These are phyloP conservation scores for Neurospora sp. DNA, from an alignment of 495 filamentous ascomycete species.

Conservation along the genomic window DNA sequence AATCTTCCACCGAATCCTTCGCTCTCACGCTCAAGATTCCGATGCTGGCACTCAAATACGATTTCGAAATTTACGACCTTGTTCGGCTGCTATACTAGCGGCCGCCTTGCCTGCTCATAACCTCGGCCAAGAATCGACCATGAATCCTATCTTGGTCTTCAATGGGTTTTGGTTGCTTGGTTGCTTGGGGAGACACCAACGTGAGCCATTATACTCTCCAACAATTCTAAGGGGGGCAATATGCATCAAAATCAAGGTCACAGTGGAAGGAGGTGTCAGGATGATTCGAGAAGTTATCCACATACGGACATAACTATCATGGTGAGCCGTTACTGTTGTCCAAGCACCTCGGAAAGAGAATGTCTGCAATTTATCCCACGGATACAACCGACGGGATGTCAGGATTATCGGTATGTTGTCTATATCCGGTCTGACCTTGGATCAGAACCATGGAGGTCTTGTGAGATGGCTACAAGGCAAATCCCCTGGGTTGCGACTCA, in stretches of 20 bases:
- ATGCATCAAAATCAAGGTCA: neutral
- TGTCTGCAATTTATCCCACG: neutral
- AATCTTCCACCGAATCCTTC: neutral
- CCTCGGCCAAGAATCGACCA: neutral
- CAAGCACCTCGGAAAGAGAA: too few species aligned
- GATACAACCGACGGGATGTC: neutral
- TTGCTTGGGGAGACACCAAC: neutral
- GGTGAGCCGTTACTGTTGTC: neutral
- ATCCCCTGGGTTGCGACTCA: neutral
- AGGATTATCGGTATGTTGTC: neutral
- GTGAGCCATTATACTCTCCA: neutral
- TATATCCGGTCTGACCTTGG: neutral
- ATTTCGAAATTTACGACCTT: neutral
- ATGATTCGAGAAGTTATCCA: neutral
- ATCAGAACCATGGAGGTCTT: neutral
- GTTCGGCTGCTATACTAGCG: neutral
- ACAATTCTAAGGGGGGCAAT: neutral
- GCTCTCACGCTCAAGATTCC: neutral
- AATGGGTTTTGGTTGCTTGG: neutral
- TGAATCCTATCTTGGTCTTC: neutral
- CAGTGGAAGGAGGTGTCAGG: neutral
- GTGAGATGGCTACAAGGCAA: neutral
- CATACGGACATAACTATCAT: neutral
- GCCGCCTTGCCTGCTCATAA: neutral
- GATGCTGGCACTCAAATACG: neutral